Evolutionary conservation across 805 yeast species (phyloP), one percentile per base, ranked within the genome.

Genomic region (Pichia manshurica): DNA sequence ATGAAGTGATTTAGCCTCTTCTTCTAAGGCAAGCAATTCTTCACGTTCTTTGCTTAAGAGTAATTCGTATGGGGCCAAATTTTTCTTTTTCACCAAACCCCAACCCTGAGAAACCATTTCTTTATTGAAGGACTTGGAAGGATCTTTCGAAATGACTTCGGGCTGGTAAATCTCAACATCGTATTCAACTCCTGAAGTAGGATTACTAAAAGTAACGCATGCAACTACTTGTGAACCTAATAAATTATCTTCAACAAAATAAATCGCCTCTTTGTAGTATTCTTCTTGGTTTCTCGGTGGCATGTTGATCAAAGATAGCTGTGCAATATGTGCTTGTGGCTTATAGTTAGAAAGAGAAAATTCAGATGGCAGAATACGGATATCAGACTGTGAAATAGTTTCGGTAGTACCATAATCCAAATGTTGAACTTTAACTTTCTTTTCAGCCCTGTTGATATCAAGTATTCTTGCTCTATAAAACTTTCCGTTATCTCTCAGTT

Each of bases 321-420:
- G 68, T 28, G 75, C 72, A n/a, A 75, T 67, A 56, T 72, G 78
- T 13, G 83, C 82, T 59, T 81, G 82, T 12, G 77, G 70, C 39
- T 81, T 75, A 39, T 63, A 62, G 1, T 63, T 54, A 8, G 66
- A 48, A 23, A 64, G 45, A 5, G 67, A 64, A 59, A 73, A 80
- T 56, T 74, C 73, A 31, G 70, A 46, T 15, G 88, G 84, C 46
- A 84, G 69, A 2, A 69, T 67, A 50, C 83, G 66, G 51, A 84
- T 65, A 17, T 75, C 66, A 1, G 68, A 50, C 35, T 69, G 57
- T 12, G 73, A 52, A 9, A 79, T 78, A 28, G 60, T 57, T 55
- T 75, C 81, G 34, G 66, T 59, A 42, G 73, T 75, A 29, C 89
- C 89, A 50, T 75, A 78, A 60, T 83, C 90, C 41, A 82, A 63